Evolutionary conservation across 192 early-diverging fungal genomes (phyloP), one percentile per base, ranked within the genome.

Genomic region (Coemansia sp.): DNA sequence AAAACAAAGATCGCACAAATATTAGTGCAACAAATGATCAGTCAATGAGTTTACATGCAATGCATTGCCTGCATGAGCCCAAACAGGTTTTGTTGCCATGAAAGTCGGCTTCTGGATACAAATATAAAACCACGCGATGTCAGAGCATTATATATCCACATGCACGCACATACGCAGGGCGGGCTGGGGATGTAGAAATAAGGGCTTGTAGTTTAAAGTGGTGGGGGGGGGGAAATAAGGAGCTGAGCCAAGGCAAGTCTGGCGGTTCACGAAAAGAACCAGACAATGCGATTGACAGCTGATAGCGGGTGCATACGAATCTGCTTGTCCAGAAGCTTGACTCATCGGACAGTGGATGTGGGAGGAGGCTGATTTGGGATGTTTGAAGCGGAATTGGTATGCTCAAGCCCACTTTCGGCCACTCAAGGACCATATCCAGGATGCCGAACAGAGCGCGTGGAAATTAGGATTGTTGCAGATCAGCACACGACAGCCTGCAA

Each of bases 401-500:
- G 38, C 38, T 44, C 38, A 44, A 44, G 38, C 8, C 38, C 38
- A 44, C 12, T 16, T 14, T 44, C 38, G 14, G 14, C 38, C 38
- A 44, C 14, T 16, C 38, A 44, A 44, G 38, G 9, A 44, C 38
- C 38, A 16, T 44, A 44, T 44, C 38, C 38, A 44, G 38, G 21
- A 52, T 52, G 50, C 18, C 50, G 50, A 25, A 26, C 50, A 12
- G 23, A 52, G 50, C 23, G 50, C 50, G 50, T 52, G 50, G 25
- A 54, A 54, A 54, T 54, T 54, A 28, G 52, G 52, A 54, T 24
- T 28, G 23, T 21, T 24, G 52, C 52, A 21, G 52, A 54, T 54
- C 28, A 18, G 10, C 52, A 54, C 25, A 0, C 23, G 25, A 12
- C 23, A 18, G 52, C 25, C 24, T 54, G 52, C 23, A 24, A 10